Evolutionary conservation across 352 stramenopile genomes (phyloP).

Genomic region (Lagenidium giganteum): DNA sequence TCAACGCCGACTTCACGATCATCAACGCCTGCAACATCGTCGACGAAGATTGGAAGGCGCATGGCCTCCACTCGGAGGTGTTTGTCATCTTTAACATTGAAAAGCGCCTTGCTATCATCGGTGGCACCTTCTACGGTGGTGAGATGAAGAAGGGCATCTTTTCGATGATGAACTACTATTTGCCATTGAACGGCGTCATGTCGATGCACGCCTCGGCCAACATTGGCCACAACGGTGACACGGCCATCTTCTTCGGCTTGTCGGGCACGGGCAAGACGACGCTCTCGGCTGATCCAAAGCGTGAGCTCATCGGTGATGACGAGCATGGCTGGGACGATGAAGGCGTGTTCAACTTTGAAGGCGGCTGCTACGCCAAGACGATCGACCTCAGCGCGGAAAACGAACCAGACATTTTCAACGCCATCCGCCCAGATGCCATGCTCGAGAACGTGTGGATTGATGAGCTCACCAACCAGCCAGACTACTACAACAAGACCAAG

Average conservation of each 20-base stretch:
- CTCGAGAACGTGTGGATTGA: constrained; percentile 56
- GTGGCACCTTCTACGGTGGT: constrained; percentile 58
- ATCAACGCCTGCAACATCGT: constrained; percentile 63
- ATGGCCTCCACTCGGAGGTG: constrained; percentile 50
- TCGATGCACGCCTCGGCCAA: constrained; percentile 59
- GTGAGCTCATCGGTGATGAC: constrained; percentile 94
- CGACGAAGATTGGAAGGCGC: constrained; percentile 48
- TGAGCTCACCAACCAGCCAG: constrained; percentile 28
- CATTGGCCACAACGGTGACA: constrained; percentile 40
- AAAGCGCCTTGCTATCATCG: constrained; percentile 51
- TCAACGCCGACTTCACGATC: constrained; percentile 55
- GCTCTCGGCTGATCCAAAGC: constrained; percentile 81
- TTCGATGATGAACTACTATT: constrained; percentile 68
- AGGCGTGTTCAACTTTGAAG: constrained; percentile 98
- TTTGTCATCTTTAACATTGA: constrained; percentile 74
- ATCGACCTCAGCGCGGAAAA: constrained; percentile 92
- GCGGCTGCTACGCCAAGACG: constrained; percentile 97
- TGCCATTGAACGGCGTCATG: constrained; percentile 56
- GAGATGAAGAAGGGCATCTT: constrained; percentile 78
- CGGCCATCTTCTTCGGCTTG: constrained; percentile 47
- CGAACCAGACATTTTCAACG: constrained; percentile 94
- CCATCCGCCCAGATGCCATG: constrained; percentile 39
- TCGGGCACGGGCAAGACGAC: constrained; percentile 92
- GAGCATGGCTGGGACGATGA: constrained; percentile 58
- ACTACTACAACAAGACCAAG: constrained; percentile 58